phyloP scores from a whole-genome alignment of 768 basidiomycete genomes.

The Lactarius quietus region DNA sequence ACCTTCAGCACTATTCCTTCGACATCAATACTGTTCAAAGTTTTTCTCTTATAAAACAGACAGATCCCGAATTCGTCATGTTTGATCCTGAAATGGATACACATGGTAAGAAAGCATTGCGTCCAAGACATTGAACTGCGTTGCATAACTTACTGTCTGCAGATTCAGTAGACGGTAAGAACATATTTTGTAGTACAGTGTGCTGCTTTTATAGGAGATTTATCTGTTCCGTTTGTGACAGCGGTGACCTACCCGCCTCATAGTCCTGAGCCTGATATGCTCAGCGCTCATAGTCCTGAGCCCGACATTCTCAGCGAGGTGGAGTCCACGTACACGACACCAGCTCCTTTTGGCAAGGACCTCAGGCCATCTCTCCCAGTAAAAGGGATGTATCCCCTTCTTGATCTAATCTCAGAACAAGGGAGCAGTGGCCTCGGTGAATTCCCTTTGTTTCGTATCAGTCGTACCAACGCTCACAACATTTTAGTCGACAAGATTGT shows the following conservation, averaged over 20 bases:
- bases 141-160: neutral
- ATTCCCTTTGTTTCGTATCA: neutral
- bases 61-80: neutral
- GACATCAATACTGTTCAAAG: neutral
- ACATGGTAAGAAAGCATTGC: neutral
- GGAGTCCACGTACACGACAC: neutral
- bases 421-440: neutral
- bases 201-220: neutral
- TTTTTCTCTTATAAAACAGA: neutral
- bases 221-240: neutral
- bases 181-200: neutral
- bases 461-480: neutral
- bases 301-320: neutral
- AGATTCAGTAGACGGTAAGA: slow-evolving; percentile 2
- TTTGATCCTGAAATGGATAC: neutral
- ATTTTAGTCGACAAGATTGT: neutral
- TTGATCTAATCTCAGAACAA: neutral
- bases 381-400: neutral
- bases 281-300: neutral
- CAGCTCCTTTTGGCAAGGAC: too few relatives aligned
- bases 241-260: neutral
- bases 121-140: neutral
- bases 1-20: neutral
- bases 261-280: neutral
- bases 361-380: neutral